phyloP scores from a whole-genome alignment of 2,329 filamentous ascomycete genomes.

The Penicillium hesseltinei region DNA sequence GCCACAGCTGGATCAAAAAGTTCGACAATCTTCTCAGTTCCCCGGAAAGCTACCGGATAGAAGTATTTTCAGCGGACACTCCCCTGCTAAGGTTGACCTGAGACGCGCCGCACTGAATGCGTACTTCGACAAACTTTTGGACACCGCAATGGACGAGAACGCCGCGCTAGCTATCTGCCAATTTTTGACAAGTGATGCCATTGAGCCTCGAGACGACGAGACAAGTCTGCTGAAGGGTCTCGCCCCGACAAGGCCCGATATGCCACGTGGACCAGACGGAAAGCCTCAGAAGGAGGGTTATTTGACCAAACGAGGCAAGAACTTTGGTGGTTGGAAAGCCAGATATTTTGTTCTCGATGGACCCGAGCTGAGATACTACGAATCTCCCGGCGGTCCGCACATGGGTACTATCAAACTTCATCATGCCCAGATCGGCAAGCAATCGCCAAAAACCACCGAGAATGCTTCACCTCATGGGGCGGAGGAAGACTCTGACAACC shows the following conservation, averaged over 20 bases:
- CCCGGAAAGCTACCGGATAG: slow-evolving; percentile 77
- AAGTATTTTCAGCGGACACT: slow-evolving; percentile 84
- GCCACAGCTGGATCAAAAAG: slow-evolving; percentile 73
- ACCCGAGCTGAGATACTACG: slow-evolving; percentile 80
- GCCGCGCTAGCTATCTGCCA: slow-evolving; percentile 80
- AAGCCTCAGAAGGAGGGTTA: slow-evolving; percentile 80
- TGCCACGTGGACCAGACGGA: slow-evolving; percentile 57
- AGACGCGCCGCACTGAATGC: slow-evolving; percentile 74
- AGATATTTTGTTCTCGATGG: slow-evolving; percentile 69
- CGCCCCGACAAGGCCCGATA: slow-evolving; percentile 31
- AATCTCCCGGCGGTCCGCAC: slow-evolving; percentile 84
- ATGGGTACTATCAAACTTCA: slow-evolving; percentile 90
- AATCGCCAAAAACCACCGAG: slow-evolving; percentile 62
- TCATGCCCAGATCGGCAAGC: slow-evolving; percentile 90
- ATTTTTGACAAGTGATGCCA: slow-evolving; percentile 71
- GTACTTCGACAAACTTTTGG: slow-evolving; percentile 82
- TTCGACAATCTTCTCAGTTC: slow-evolving; percentile 73
- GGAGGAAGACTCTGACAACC: slow-evolving; percentile 80
- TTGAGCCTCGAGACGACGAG: slow-evolving; percentile 55
- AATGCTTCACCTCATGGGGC: slow-evolving; percentile 62
- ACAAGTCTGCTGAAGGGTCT: slow-evolving; percentile 47
- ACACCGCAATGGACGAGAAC: slow-evolving; percentile 74
- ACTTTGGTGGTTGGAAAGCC: slow-evolving; percentile 98
- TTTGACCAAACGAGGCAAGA: slow-evolving; percentile 94
- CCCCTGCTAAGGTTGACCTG: slow-evolving; percentile 88